These are phyloP conservation scores for Toxicodendron radicans DNA, from an alignment of 345 rosid genomes.

Conservation along the genomic window DNA sequence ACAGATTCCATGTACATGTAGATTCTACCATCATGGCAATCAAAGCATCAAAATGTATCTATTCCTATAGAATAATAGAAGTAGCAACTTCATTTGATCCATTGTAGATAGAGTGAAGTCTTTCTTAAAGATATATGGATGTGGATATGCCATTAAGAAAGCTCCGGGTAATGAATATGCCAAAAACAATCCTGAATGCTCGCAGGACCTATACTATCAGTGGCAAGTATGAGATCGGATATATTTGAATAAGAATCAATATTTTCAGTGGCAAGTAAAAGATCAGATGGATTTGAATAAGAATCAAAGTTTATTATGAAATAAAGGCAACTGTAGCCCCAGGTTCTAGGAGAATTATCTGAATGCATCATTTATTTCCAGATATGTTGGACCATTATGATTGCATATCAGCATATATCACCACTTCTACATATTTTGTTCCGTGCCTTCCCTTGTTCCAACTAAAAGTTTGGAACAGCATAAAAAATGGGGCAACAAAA, in stretches of 20 bases:
- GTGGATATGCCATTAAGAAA: not conserved
- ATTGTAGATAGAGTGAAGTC: too few species aligned
- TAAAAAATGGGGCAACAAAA: not conserved
- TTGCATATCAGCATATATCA: not conserved
- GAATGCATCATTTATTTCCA: not conserved
- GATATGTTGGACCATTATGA: not conserved
- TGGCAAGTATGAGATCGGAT: not conserved
- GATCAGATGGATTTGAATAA: not conserved
- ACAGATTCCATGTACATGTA: too few species aligned
- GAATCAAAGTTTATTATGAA: not conserved
- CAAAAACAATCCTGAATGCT: slow-evolving; percentile 7
- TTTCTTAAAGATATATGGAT: not conserved
- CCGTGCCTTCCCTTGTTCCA: not conserved
- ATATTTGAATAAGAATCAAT: not conserved
- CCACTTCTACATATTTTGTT: not conserved
- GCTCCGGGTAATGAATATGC: not conserved
- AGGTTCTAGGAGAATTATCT: not conserved
- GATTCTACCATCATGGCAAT: not conserved
- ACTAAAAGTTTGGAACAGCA: not conserved
- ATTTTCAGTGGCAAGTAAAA: not conserved
- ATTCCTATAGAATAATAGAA: not conserved
- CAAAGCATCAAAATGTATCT: not conserved
- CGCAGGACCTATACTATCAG: not conserved
- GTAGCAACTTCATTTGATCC: not conserved
- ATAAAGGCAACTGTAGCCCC: not conserved